Conservation (phyloP, 148 eudicot species). For the Rhododendron kiyosumense region DNA sequence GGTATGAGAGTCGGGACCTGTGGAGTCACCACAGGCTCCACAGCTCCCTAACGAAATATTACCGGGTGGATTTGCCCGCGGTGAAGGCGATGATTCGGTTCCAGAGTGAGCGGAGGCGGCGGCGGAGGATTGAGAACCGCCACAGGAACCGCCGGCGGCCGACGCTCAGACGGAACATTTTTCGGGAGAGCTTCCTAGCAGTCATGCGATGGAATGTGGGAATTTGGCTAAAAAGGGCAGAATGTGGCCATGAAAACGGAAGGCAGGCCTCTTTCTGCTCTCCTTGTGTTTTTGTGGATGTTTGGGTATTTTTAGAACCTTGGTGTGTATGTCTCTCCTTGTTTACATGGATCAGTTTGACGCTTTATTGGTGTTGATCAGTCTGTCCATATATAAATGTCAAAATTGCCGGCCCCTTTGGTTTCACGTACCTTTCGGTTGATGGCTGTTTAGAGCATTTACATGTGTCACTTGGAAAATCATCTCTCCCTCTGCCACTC, state of each 20-base stretch:
- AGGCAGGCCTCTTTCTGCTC: not conserved
- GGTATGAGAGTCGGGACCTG: not conserved
- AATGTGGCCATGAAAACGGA: not conserved
- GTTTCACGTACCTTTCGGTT: not conserved
- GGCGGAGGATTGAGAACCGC: not conserved
- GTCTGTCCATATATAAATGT: not conserved
- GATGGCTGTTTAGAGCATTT: not conserved
- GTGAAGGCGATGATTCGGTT: constrained; percentile 10
- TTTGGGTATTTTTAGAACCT: not conserved
- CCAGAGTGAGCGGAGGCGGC: not conserved
- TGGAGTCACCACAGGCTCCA: not conserved
- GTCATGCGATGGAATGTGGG: not conserved
- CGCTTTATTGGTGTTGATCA: not conserved
- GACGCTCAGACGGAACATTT: not conserved
- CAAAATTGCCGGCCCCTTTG: not conserved
- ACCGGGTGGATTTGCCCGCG: constrained; percentile 16
- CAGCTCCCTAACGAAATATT: not conserved
- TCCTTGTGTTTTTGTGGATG: not conserved
- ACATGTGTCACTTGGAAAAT: not conserved
- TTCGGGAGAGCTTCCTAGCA: not conserved
- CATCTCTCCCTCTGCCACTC: not conserved
- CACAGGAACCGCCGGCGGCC: not conserved
- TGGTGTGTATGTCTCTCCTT: not conserved
- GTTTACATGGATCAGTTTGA: not conserved
- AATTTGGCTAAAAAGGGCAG: not conserved